phyloP scores from a whole-genome alignment of 2,329 filamentous ascomycete genomes.

The Penicillium sp. region DNA sequence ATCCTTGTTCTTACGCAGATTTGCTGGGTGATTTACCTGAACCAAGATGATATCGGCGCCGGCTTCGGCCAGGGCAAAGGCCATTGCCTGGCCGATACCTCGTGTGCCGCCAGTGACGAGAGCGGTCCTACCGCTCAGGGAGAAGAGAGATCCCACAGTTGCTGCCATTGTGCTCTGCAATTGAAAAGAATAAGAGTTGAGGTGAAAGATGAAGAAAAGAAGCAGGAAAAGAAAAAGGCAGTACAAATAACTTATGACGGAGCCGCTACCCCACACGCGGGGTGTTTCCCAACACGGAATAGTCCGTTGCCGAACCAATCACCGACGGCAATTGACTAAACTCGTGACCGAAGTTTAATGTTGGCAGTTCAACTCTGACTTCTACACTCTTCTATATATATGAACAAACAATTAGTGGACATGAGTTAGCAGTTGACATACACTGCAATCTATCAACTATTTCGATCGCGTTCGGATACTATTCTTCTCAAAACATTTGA shows the following conservation, averaged over 20 bases:
- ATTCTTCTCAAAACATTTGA: no score
- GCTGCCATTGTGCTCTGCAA: slow-evolving; percentile 28
- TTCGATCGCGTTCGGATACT: no score
- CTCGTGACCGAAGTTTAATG: neutral
- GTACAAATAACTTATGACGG: neutral
- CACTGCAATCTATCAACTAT: neutral
- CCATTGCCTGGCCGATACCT: slow-evolving; percentile 50
- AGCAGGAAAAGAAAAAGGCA: neutral
- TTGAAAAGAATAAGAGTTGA: neutral
- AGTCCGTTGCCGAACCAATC: neutral
- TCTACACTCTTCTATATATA: neutral
- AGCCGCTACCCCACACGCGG: slow-evolving; percentile 10
- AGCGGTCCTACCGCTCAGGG: slow-evolving; percentile 44
- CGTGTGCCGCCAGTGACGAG: slow-evolving; percentile 50
- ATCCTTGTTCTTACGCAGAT: neutral
- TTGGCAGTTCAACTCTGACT: neutral
- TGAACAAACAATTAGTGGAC: neutral
- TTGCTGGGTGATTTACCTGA: slow-evolving; percentile 30
- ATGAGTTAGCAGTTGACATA: neutral
- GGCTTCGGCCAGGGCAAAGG: slow-evolving; percentile 48
- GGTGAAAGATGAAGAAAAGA: neutral
- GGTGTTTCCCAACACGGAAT: neutral
- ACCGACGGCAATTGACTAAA: neutral
- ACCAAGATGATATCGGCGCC: slow-evolving; percentile 48
- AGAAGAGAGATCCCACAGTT: slow-evolving; percentile 36